phyloP scores from a whole-genome alignment of 2,329 filamentous ascomycete species.

The Aureobasidium pullulans region DNA sequence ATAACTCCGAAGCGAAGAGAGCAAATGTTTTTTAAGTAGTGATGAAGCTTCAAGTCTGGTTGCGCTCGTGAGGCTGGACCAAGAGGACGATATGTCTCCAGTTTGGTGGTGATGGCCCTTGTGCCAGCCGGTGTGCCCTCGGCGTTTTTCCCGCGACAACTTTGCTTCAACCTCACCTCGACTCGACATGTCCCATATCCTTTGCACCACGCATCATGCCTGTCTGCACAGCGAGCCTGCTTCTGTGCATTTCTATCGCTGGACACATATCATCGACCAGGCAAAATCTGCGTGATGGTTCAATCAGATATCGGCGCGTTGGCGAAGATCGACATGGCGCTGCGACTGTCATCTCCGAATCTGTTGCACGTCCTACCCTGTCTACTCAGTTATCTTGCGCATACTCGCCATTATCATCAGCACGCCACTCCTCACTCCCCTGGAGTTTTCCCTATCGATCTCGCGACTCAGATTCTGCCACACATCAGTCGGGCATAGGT shows the following conservation, averaged over 20 bases:
- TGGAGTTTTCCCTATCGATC: too few species aligned
- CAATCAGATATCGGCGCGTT: neutral
- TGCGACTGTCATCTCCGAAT: neutral
- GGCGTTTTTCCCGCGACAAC: slow-evolving; percentile 6
- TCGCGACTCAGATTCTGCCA: too few species aligned
- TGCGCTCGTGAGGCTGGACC: neutral
- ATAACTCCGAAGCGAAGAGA: neutral
- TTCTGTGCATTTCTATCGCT: neutral
- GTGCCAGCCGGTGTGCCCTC: neutral
- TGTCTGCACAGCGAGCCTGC: too few species aligned
- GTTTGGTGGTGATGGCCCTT: neutral
- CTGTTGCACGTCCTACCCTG: neutral
- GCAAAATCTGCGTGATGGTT: neutral
- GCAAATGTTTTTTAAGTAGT: neutral
- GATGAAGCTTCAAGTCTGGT: neutral
- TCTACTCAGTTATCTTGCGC: neutral
- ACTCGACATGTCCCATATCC: neutral
- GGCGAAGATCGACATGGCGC: neutral
- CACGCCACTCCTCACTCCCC: neutral
- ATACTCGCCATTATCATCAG: neutral
- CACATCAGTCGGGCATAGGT: too few species aligned
- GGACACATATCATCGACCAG: neutral
- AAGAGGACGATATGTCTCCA: slow-evolving; percentile 1
- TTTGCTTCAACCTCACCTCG: slow-evolving; percentile 12
- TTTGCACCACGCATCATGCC: neutral